Base-by-base conservation (phyloP, 176 grass and related monocot genomes). In the Carex cristatella region DNA sequence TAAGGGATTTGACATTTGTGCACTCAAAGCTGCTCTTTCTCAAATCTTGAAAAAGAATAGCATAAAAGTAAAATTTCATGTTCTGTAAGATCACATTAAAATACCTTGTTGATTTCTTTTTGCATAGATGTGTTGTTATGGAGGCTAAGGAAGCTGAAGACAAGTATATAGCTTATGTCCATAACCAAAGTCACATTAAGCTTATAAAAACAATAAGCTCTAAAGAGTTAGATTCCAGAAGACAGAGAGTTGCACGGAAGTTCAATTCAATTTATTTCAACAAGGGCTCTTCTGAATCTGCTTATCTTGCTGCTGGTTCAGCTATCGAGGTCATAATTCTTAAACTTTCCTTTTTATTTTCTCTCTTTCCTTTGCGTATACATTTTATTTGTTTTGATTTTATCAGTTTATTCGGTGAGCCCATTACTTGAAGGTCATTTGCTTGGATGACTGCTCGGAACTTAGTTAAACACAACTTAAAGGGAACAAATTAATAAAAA, bases 191-290 rank as follows among this genome's bases (percentile, higher is more conserved):
- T 53, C 96, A 98, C 77, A 84, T 98, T 46, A 89, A 94, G 49
- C 83, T 98, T 65, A 98, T 98, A 31, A 95, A 69, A 86, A 80
- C 81, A 54, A 95, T 98, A 86, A 98, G 96, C 87, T 92, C 83
- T 1, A 92, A 90, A 71, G 74, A 88, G 55, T 93, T 90, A 66
- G 89, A 98, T 83, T 85, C 88, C 46, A 76, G 55, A 56, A 90
- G 93, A 74, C 66, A 89, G 8, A 94, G 65, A 76, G 85, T 90
- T 88, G 96, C 96, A 86, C 71, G 70, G 48, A 89, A 87, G 10
- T 92, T 92, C 30, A 91, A 98, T 66, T 95, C 93, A 15, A 98
- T 98, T 87, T 98, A 98, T 86, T 90, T 95, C 59, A 98, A 98
- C 12, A 65, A 92, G 88, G 91, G 96, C 28, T 98, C 96, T 80